Conservation (phyloP, 768 basidiomycete species). For the Tephrocybe sp. region DNA sequence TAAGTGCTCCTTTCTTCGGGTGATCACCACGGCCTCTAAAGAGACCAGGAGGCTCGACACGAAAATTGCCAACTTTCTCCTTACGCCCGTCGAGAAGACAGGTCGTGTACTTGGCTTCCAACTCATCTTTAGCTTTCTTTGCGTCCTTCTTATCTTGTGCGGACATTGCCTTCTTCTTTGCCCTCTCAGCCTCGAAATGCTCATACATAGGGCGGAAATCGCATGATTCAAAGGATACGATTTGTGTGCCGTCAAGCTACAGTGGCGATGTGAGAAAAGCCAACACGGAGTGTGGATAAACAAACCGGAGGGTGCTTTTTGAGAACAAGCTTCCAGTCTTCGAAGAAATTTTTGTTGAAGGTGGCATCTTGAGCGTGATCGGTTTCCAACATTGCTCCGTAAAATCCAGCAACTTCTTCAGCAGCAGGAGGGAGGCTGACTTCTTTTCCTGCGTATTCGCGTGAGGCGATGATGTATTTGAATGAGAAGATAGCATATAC, state of each 20-base stretch:
- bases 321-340: slow-evolving; percentile 80
- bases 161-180: slow-evolving; percentile 87
- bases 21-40: slow-evolving; percentile 98
- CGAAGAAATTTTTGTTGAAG: slow-evolving; percentile 96
- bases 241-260: slow-evolving; percentile 72
- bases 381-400: slow-evolving; percentile 88
- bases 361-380: slow-evolving; percentile 86
- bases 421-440: slow-evolving; percentile 81
- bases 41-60: slow-evolving; percentile 97
- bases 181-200: slow-evolving; percentile 89
- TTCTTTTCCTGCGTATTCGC: slow-evolving; percentile 55
- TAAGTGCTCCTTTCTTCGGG: slow-evolving; percentile 94
- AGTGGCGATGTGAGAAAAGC: slow-evolving; percentile 7
- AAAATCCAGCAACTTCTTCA: slow-evolving; percentile 98
- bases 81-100: slow-evolving; percentile 95
- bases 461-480: slow-evolving; percentile 9
- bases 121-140: slow-evolving; percentile 81
- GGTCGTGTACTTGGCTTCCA: slow-evolving; percentile 81
- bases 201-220: slow-evolving; percentile 96
- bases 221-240: slow-evolving; percentile 75
- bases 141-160: slow-evolving; percentile 87
- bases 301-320: slow-evolving; percentile 83
- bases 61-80: slow-evolving; percentile 98
- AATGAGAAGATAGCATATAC: slow-evolving; percentile 41
- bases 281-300: no score